phyloP scores from a whole-genome alignment of 345 rosid species.

The Acer saccharum region DNA sequence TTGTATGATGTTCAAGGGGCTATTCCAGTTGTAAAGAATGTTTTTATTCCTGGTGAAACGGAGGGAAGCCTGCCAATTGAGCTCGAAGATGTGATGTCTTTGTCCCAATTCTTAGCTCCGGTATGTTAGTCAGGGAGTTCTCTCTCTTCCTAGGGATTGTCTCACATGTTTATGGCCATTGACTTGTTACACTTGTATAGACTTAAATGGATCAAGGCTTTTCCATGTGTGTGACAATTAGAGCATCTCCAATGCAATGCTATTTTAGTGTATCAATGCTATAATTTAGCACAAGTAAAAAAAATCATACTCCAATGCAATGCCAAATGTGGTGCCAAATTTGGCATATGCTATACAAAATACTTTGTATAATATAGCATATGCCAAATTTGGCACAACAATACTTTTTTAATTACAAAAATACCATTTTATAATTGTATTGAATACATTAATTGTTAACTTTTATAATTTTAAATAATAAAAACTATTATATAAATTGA shows the following conservation, averaged over 20 bases:
- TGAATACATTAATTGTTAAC: too few relatives aligned
- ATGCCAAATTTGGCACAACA: neutral
- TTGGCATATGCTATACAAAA: too few relatives aligned
- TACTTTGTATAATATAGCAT: too few relatives aligned
- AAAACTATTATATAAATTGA: too few relatives aligned
- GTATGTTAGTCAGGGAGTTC: conserved; percentile 41
- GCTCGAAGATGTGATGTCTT: conserved; percentile 94
- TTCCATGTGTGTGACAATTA: neutral
- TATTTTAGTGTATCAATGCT: too few relatives aligned
- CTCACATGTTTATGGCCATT: neutral
- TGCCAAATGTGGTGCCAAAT: too few relatives aligned
- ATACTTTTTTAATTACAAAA: too few relatives aligned
- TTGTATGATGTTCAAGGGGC: conserved; percentile 98
- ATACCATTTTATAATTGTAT: too few relatives aligned
- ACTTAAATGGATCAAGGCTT: neutral
- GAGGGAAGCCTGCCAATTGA: conserved; percentile 69
- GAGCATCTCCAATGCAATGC: too few relatives aligned
- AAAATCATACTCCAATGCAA: too few relatives aligned
- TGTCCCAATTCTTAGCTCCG: conserved; percentile 88
- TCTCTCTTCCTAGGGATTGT: neutral
- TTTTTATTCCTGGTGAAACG: conserved; percentile 72
- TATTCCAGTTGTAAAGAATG: conserved; percentile 82
- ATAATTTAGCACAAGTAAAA: too few relatives aligned
- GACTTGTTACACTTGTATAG: conserved; percentile 1
- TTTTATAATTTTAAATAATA: too few relatives aligned